A percentile compares a stretch with the other conserved stretches of the same genome.
phyloP scores from a whole-genome alignment of 2,329 filamentous ascomycete species.

The Claviceps capensis region DNA sequence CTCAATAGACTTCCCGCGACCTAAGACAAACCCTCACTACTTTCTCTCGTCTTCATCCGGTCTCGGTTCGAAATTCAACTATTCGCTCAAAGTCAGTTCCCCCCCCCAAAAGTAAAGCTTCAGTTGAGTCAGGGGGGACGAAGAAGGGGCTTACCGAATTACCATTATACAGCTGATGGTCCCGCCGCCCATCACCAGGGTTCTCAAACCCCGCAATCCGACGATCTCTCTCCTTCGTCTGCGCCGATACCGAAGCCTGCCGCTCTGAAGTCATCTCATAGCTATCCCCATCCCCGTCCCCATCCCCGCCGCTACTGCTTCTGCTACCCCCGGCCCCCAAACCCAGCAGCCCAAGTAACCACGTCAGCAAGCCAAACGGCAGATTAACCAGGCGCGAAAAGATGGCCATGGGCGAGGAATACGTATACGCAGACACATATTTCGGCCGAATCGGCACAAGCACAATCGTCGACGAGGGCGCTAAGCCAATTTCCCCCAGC shows the following conservation, averaged over 20 bases:
- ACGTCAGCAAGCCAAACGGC: conserved; percentile 21
- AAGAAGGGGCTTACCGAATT: conserved; percentile 53
- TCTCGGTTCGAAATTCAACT: conserved; percentile 58
- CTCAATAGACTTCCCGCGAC: too few species aligned
- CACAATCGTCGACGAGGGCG: conserved; percentile 70
- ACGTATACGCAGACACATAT: conserved; percentile 27
- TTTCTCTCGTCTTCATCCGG: conserved; percentile 42
- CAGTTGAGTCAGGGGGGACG: background rate
- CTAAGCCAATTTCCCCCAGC: conserved; percentile 56
- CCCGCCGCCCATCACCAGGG: conserved; percentile 36
- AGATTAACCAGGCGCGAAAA: conserved; percentile 17
- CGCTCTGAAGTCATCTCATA: background rate
- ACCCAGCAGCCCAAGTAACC: conserved; percentile 21
- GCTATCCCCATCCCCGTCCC: background rate
- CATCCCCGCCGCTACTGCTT: conserved; percentile 5
- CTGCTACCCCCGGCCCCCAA: conserved; percentile 8
- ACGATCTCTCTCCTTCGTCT: conserved; percentile 12
- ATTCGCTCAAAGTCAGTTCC: background rate
- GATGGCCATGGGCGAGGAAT: conserved; percentile 13
- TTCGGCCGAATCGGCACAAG: conserved; percentile 52
- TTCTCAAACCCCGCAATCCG: conserved; percentile 25
- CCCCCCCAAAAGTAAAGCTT: background rate
- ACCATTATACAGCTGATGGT: conserved; percentile 76
- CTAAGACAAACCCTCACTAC: background rate
- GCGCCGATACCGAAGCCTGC: conserved; percentile 4